phyloP scores from a whole-genome alignment of 352 stramenopile species.

The Ophiocytium majus region DNA sequence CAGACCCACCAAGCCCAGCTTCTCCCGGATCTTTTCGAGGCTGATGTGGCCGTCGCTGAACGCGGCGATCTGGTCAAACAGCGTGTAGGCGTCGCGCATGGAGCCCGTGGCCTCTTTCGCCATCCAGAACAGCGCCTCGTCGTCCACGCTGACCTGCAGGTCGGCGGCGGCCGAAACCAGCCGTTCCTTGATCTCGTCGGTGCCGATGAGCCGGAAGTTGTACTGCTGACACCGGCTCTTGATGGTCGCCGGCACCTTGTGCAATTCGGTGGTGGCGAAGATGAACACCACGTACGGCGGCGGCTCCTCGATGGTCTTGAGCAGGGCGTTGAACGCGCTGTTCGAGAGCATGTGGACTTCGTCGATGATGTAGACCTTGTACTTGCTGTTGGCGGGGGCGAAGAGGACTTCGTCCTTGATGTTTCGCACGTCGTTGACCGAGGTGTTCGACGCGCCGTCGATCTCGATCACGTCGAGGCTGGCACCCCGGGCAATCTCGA shows the following conservation, averaged over 20 bases:
- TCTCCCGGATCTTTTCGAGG: neutral
- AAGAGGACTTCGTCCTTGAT: constrained; percentile 10
- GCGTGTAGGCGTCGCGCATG: neutral
- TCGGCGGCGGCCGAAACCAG: neutral
- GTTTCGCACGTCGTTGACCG: neutral
- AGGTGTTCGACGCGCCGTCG: constrained; percentile 14
- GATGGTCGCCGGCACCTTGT: constrained; percentile 13
- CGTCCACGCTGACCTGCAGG: neutral
- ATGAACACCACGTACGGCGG: constrained; percentile 21
- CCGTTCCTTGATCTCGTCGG: neutral
- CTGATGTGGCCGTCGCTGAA: neutral
- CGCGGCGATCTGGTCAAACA: constrained; percentile 22
- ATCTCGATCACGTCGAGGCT: constrained; percentile 8
- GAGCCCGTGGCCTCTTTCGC: neutral
- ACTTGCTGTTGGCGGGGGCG: neutral
- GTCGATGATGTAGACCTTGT: constrained; percentile 25
- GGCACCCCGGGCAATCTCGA: neutral
- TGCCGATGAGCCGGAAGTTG: constrained; percentile 14
- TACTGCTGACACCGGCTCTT: constrained; percentile 1
- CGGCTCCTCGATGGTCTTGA: constrained; percentile 19
- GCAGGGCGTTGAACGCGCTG: constrained; percentile 17
- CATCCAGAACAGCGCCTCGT: neutral
- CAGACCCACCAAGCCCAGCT: neutral
- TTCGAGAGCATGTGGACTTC: constrained; percentile 19
- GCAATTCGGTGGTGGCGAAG: constrained; percentile 15